Percentiles rank a stretch among this genome's conserved stretches.
Conservation (phyloP, 2,329 filamentous ascomycete species). For the Tolypocladium guangdongense region DNA sequence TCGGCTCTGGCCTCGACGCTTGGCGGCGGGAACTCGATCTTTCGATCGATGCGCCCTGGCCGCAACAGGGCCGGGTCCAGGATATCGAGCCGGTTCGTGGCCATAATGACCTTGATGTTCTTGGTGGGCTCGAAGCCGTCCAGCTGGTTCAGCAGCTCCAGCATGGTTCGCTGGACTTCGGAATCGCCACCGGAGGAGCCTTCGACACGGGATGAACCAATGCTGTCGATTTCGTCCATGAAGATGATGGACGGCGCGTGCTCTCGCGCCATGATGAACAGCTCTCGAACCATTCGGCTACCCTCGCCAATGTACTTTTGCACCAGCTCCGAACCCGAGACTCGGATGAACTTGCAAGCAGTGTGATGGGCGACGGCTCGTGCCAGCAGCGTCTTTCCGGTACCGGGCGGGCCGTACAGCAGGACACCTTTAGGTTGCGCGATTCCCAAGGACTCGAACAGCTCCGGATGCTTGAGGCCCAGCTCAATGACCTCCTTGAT, state of each 20-base stretch:
- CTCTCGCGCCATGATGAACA: constrained; percentile 98
- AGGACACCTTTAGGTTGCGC: constrained; percentile 96
- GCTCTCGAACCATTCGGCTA: constrained; percentile 93
- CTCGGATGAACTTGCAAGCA: constrained; percentile 97
- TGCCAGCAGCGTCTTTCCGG: constrained; percentile 90
- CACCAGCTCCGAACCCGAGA: constrained; percentile 90
- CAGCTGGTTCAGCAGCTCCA: constrained; percentile 95
- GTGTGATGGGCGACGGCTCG: constrained; percentile 96
- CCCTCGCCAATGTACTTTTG: constrained; percentile 99
- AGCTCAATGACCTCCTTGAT: constrained; percentile 99
- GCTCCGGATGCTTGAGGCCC: constrained; percentile 92
- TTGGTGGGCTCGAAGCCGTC: constrained; percentile 98
- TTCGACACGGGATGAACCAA: constrained; percentile 93
- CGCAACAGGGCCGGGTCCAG: constrained; percentile 88
- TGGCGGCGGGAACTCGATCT: constrained; percentile 97
- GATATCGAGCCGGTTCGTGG: constrained; percentile 95
- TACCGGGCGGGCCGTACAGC: constrained; percentile 92
- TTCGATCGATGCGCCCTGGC: constrained; percentile 95
- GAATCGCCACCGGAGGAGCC: constrained; percentile 92
- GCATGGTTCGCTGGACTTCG: constrained; percentile 96
- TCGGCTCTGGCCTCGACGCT: constrained; percentile 94
- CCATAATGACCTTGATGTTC: constrained; percentile 99
- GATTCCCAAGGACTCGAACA: constrained; percentile 98
- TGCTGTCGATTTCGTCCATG: constrained; percentile 99
- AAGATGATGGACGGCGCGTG: constrained; percentile 98